These are phyloP conservation scores for Moesziomyces sp. DNA, from an alignment of 1,284 basidiomycete genomes.

Conservation along the genomic window DNA sequence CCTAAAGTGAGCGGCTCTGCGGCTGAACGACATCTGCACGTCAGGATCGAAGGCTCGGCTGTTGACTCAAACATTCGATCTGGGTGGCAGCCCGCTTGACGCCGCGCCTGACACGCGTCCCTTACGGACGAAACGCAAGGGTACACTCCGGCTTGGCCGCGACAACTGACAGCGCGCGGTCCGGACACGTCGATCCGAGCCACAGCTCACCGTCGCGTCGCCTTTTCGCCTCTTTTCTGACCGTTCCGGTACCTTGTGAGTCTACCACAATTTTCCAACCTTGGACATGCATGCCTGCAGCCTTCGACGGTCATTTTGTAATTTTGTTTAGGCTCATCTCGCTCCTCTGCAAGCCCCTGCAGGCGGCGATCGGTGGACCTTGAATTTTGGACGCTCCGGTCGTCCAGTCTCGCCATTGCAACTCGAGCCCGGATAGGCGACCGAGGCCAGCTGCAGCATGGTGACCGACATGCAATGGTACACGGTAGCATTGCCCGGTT, in stretches of 20 bases:
- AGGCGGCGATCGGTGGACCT: conserved; percentile 32
- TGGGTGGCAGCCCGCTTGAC: background rate
- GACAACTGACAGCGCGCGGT: no score
- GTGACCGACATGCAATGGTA: background rate
- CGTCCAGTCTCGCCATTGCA: background rate
- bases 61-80: background rate
- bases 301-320: background rate
- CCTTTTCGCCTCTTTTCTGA: background rate
- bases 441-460: background rate
- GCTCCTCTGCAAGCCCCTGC: conserved; percentile 4
- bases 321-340: no score
- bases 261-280: no score
- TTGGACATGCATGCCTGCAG: background rate
- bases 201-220: no score
- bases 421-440: background rate
- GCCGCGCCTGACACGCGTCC: background rate
- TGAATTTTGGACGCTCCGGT: conserved; percentile 7
- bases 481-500: background rate
- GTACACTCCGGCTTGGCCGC: no score
- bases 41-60: conserved; percentile 37
- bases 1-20: conserved; percentile 32
- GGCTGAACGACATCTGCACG: conserved; percentile 23
- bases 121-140: no score
- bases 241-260: no score
- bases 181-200: no score